A percentile compares a stretch with the other conserved stretches of the same genome.
phyloP scores from a whole-genome alignment of 208 protist species.

The Blechomonas ayalai region DNA sequence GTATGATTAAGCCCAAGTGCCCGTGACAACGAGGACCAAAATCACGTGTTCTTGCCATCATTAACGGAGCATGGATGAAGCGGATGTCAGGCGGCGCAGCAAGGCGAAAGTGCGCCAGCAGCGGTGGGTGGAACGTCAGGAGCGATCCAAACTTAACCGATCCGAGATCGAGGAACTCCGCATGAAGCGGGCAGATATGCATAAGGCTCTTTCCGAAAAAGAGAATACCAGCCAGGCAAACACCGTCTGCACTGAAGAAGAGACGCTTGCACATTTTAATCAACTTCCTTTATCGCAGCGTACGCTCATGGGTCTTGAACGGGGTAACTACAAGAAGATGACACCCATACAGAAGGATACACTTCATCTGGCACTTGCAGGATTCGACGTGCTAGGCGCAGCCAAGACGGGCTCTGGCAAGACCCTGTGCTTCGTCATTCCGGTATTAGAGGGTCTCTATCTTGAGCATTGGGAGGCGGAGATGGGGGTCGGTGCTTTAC shows the following conservation, averaged over 20 bases:
- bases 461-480: constrained; percentile 78
- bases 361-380: constrained; percentile 92
- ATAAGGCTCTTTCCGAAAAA: constrained; percentile 28
- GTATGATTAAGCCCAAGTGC: constrained; percentile 1
- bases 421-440: constrained; percentile 98
- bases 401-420: constrained; percentile 98
- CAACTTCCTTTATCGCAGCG: constrained; percentile 90
- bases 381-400: constrained; percentile 97
- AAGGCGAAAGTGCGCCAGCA: constrained; percentile 52
- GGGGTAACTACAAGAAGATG: constrained; percentile 89
- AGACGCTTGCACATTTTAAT: constrained; percentile 55
- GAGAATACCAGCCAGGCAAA: constrained; percentile 36
- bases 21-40: too few species aligned
- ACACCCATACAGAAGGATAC: constrained; percentile 96
- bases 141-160: constrained; percentile 63
- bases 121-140: constrained; percentile 76
- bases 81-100: constrained; percentile 18
- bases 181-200: constrained; percentile 29
- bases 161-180: constrained; percentile 57
- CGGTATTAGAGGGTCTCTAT: constrained; percentile 92
- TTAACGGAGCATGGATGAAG: constrained; percentile 21
- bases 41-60: too few species aligned
- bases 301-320: constrained; percentile 86
- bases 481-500: constrained; percentile 95
- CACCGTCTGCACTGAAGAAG: constrained; percentile 17